Evolutionary conservation across 768 basidiomycete species (phyloP), one percentile per base, ranked within the genome.

Genomic region (Vararia minispora): DNA sequence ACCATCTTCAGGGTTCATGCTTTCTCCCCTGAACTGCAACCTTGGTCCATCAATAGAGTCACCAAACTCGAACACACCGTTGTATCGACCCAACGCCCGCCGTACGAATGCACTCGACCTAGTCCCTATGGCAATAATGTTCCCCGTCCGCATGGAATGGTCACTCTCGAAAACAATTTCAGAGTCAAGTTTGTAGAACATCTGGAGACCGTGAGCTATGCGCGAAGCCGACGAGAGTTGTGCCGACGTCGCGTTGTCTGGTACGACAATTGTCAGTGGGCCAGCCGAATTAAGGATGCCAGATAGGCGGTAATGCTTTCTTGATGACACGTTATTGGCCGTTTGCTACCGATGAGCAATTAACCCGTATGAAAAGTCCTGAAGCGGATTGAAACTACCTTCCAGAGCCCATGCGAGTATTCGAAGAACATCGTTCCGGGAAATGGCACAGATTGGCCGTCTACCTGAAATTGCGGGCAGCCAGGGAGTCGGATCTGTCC

Each of bases 101-200:
- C 23, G 35, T 10, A 47, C 43, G 42, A 58, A 57, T 4, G 20
- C 42, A 40, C 59, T 42, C 5, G 46, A 34, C 37, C 54, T 51
- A 13, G 26, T 43, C n/a, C 76, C 74, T 16, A 87, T 64, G 42
- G 77, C 58, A 14, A 87, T 63, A 3, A 83, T 55, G 51, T 80
- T 83, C 16, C 72, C 69, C 13, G 50, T 26, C 3, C 44, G 26
- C 26, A 30, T 18, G 45, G 44, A 8, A 1, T 63, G 67, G 44
- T 69, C 66, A 3, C 53, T 39, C 45, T 68, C 68, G 24, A 53
- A 45, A 35, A 76, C 47, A 30, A 92, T 74, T 33, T 74, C 68
- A 0, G 72, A 55, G 44, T 89, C 86, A 16, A 91, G 54, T 41
- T 72, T 67, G 51, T 86, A 80, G 56, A 80, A 87, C 0, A 73